Conservation (phyloP, 805 yeast genomes). For the Barnettozyma salicaria region DNA sequence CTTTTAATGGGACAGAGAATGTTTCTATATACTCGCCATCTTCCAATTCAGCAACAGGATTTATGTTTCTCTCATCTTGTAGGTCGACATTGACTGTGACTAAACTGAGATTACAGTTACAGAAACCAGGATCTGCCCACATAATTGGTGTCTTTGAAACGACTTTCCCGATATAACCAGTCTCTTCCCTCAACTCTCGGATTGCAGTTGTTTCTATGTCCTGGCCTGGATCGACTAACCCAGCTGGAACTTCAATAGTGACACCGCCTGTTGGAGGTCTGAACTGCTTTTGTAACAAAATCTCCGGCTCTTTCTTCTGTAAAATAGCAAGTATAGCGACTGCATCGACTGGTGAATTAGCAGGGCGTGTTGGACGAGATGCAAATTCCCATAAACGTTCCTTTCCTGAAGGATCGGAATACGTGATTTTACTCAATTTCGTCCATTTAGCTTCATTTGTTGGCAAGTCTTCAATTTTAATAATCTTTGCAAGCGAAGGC, state of each 20-base stretch:
- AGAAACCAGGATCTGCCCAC: slow-evolving; percentile 80
- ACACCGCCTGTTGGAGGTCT: slow-evolving; percentile 89
- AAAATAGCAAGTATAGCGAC: slow-evolving; percentile 83
- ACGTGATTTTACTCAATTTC: slow-evolving; percentile 57
- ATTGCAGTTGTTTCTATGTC: slow-evolving; percentile 72
- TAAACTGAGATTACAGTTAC: slow-evolving; percentile 79
- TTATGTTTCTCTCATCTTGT: slow-evolving; percentile 52
- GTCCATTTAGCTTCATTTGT: slow-evolving; percentile 60
- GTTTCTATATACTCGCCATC: slow-evolving; percentile 90
- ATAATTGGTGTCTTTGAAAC: slow-evolving; percentile 40
- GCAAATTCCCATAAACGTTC: slow-evolving; percentile 89
- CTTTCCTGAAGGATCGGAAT: slow-evolving; percentile 66
- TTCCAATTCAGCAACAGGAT: slow-evolving; percentile 74
- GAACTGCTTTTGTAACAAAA: slow-evolving; percentile 75
- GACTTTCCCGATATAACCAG: slow-evolving; percentile 79
- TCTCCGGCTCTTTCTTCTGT: slow-evolving; percentile 39
- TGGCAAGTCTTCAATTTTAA: slow-evolving; percentile 26
- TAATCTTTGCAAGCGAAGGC: slow-evolving; percentile 32
- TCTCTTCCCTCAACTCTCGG: slow-evolving; percentile 86
- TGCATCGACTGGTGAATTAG: slow-evolving; percentile 61
- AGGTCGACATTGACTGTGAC: slow-evolving; percentile 78
- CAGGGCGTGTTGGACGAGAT: slow-evolving; percentile 33
- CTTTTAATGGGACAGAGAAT: slow-evolving; percentile 61
- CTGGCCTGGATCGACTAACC: slow-evolving; percentile 83
- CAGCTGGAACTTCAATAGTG: slow-evolving; percentile 93